Evolutionary conservation across 2,329 filamentous ascomycete genomes (phyloP), one percentile per base, ranked within the genome.

Genomic region (Talaromyces funiculosus): DNA sequence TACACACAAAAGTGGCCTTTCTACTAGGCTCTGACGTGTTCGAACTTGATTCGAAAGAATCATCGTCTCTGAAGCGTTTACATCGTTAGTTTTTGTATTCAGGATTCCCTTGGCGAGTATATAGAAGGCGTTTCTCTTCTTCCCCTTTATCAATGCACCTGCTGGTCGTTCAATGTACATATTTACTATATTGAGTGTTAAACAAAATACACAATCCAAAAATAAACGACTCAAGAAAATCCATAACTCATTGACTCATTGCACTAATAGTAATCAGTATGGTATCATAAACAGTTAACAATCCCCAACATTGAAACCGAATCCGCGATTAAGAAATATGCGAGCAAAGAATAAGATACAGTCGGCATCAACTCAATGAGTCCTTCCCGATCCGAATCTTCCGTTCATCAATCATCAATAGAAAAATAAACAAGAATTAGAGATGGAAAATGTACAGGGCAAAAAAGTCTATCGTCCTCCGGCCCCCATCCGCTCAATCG

Each of bases 401-500:
- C 22, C 33, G 31, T 12, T 42, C 33, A 43, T 33, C 26, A 45
- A 49, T 26, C 55, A 57, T 22, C 35, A 35, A 22, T 29, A 35
- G 7, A 18, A 8, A 26, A 16, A 38, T 26, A 20, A 14, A 31
- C 20, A 29, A 7, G 51, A 54, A 31, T 9, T 7, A 54, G 40
- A 7, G 16, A 2, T 24, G n/a, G 9, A 18, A 18, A 16, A 37
- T 6, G n/a, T 4, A 54, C 1, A 26, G 51, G 37, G 24, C 9
- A 22, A 29, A n/a, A 10, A 35, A 35, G n/a, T 37, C 42, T 62
- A 64, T 49, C 51, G 56, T 16, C 61, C 57, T 66, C 69, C 57
- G 10, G 81, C 86, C 9, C 90, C 90, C 91, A 95, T 95, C 75
- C 87, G 86, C 80, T 95, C 90, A 72, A 95, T 94, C 18, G 89